Evolutionary conservation across 768 basidiomycete species (phyloP).

Genomic region (Chiua virens): DNA sequence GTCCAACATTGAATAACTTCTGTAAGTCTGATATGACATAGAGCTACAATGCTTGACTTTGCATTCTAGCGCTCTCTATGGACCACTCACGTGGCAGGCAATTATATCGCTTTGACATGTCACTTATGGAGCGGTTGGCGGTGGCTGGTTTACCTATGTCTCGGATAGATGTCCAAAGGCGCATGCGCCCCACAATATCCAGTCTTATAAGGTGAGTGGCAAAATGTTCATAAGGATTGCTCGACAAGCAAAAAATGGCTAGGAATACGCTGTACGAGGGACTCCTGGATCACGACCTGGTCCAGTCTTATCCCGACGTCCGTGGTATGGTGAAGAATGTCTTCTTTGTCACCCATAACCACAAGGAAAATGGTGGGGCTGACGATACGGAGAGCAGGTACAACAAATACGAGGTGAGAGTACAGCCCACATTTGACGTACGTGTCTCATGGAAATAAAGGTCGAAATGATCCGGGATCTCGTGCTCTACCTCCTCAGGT

Average conservation of each 20-base stretch:
- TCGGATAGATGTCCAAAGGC: slow-evolving; percentile 65
- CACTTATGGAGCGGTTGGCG: slow-evolving; percentile 74
- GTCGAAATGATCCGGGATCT: slow-evolving; percentile 51
- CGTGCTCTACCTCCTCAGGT: slow-evolving; percentile 50
- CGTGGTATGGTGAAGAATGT: slow-evolving; percentile 63
- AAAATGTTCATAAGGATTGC: neutral
- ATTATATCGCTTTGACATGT: slow-evolving; percentile 68
- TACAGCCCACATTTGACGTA: neutral
- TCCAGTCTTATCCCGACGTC: slow-evolving; percentile 52
- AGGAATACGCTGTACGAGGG: slow-evolving; percentile 62
- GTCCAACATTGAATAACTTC: slow-evolving; percentile 65
- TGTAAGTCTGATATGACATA: slow-evolving; percentile 35
- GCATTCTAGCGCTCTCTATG: slow-evolving; percentile 59
- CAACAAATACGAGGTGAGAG: slow-evolving; percentile 75
- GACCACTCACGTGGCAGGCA: slow-evolving; percentile 56
- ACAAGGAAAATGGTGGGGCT: slow-evolving; percentile 56
- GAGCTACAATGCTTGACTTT: neutral
- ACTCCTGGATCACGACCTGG: slow-evolving; percentile 56
- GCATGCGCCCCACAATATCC: slow-evolving; percentile 74
- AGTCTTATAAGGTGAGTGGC: slow-evolving; percentile 36
- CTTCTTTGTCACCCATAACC: slow-evolving; percentile 64
- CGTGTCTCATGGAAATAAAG: slow-evolving; percentile 21
- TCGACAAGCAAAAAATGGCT: neutral
- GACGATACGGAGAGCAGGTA: slow-evolving; percentile 68
- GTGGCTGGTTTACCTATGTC: slow-evolving; percentile 61